phyloP scores from a whole-genome alignment of 306 rosid genomes.

The Sphenostylis stenocarpa region DNA sequence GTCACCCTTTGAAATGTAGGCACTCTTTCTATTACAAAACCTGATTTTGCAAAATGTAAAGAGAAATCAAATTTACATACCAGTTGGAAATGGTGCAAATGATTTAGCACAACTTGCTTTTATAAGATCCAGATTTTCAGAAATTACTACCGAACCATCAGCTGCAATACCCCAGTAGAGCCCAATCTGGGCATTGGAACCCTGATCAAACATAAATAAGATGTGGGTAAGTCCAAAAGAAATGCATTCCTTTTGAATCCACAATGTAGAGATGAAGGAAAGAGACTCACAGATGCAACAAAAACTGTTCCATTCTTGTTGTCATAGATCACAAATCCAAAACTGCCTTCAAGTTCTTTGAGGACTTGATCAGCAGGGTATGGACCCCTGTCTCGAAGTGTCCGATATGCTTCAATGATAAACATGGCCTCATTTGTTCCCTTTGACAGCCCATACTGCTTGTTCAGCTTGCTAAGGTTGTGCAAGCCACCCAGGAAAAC shows the following conservation, averaged over 20 bases:
- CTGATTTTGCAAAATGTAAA: not conserved
- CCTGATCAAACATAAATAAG: slow-evolving; percentile 49
- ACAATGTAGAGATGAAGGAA: not conserved
- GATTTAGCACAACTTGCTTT: slow-evolving; percentile 92
- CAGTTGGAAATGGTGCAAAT: slow-evolving; percentile 88
- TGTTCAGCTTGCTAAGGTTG: slow-evolving; percentile 69
- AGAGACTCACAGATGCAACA: slow-evolving; percentile 63
- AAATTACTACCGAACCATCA: slow-evolving; percentile 80
- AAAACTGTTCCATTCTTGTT: slow-evolving; percentile 61
- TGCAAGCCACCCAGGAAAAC: slow-evolving; percentile 66
- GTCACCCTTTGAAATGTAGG: not conserved
- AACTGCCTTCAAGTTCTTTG: slow-evolving; percentile 78
- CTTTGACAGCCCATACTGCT: slow-evolving; percentile 80
- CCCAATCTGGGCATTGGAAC: slow-evolving; percentile 61
- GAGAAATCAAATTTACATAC: slow-evolving; percentile 41
- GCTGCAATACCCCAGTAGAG: slow-evolving; percentile 84
- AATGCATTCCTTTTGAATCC: not conserved
- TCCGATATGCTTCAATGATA: slow-evolving; percentile 75
- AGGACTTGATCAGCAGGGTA: slow-evolving; percentile 98
- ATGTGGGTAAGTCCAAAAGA: not conserved
- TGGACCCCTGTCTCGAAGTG: slow-evolving; percentile 88
- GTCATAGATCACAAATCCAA: slow-evolving; percentile 80
- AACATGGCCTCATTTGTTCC: slow-evolving; percentile 74
- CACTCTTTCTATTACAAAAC: not conserved
- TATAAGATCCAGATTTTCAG: slow-evolving; percentile 65